Percentiles rank a stretch among this genome's conserved stretches.
Conservation (phyloP, 2,329 filamentous ascomycete species). For the Amauroascus verrucosus region DNA sequence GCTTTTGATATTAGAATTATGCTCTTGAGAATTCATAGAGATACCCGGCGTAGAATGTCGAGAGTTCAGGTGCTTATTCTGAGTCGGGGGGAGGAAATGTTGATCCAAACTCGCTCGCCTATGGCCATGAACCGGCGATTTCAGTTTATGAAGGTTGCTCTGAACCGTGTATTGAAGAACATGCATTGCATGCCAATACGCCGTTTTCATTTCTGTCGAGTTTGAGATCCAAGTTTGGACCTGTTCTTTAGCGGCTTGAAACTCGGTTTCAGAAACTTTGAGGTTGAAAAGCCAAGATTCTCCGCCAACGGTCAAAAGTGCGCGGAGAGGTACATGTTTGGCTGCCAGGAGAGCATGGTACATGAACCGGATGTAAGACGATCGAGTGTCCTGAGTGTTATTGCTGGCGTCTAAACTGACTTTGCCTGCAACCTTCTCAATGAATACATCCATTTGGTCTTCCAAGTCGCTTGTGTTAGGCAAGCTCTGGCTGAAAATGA, state of each 20-base stretch:
- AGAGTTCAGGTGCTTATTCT: not conserved
- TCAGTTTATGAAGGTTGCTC: not conserved
- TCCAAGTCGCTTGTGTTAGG: conserved; percentile 13
- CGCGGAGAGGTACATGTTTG: conserved; percentile 24
- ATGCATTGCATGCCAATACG: conserved; percentile 27
- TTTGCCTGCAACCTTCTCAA: conserved; percentile 11
- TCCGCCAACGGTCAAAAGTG: conserved; percentile 27
- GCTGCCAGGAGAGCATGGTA: conserved; percentile 25
- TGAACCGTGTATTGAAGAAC: conserved; percentile 18
- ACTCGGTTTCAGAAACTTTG: conserved; percentile 27
- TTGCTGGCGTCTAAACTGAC: not conserved
- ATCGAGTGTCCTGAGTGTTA: not conserved
- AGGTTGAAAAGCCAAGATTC: conserved; percentile 31
- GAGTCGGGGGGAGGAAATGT: not conserved
- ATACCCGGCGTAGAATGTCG: not conserved
- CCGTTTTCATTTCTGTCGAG: conserved; percentile 21
- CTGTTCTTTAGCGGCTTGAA: conserved; percentile 23
- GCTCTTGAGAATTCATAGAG: not conserved
- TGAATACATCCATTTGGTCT: conserved; percentile 13
- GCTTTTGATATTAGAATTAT: not conserved
- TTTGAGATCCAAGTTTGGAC: conserved; percentile 25
- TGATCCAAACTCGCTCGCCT: not conserved
- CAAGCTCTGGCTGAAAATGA: conserved; percentile 20
- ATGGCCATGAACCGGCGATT: not conserved
- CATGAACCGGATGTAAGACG: conserved; percentile 20